Conservation (phyloP, 225 moss, liverwort and hornwort species). For the Pleurozium schreberi region DNA sequence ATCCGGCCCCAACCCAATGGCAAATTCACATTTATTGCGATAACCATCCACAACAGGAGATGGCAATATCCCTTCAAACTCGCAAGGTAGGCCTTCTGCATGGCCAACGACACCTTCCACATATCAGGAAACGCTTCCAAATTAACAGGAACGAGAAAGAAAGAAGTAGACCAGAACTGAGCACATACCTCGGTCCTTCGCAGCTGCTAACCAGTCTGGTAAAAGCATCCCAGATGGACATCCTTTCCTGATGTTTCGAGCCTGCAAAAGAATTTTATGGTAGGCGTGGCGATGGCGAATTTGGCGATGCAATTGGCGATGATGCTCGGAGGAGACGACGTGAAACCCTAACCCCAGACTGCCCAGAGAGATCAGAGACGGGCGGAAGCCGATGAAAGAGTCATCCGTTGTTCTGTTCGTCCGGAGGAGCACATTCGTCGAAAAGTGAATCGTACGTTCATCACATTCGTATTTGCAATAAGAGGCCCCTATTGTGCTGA, state of each 20-base stretch:
- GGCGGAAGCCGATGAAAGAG: not conserved
- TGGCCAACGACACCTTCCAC: not conserved
- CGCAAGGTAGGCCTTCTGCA: constrained; percentile 84
- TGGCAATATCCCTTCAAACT: constrained; percentile 77
- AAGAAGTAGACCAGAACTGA: not conserved
- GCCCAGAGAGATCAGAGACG: too few relatives aligned
- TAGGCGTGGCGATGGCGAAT: not conserved
- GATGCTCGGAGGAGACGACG: not conserved
- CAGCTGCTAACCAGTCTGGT: constrained; percentile 85
- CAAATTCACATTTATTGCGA: constrained; percentile 98
- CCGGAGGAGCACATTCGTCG: not conserved
- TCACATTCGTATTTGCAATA: not conserved
- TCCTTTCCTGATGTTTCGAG: constrained; percentile 83
- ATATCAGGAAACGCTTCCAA: not conserved
- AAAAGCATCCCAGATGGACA: constrained; percentile 62
- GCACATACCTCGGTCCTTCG: constrained; percentile 68
- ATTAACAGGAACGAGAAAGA: not conserved
- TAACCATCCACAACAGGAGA: constrained; percentile 95
- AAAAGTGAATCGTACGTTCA: not conserved
- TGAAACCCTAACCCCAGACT: not conserved
- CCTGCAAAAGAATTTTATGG: constrained; percentile 19
- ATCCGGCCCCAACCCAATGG: constrained; percentile 70
- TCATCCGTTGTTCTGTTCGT: not conserved
- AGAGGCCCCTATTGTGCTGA: not conserved
- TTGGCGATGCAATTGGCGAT: not conserved